phyloP scores from a whole-genome alignment of 768 basidiomycete genomes.

The Asterophora lycoperdoides region DNA sequence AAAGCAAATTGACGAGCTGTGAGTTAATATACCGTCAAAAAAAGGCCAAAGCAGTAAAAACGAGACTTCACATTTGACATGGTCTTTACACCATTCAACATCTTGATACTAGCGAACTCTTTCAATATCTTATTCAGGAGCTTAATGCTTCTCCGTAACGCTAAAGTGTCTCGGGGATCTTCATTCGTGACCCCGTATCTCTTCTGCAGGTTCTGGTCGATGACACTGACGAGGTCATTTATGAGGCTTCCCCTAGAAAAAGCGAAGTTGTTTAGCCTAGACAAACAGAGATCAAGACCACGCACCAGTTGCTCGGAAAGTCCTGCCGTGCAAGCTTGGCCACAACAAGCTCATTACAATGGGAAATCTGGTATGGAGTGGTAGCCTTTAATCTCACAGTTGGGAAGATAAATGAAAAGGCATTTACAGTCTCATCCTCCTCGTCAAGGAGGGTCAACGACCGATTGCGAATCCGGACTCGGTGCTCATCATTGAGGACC shows the following conservation, averaged over 20 bases:
- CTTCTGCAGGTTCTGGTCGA: slow-evolving; percentile 50
- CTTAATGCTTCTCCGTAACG: slow-evolving; percentile 57
- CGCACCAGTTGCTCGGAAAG: slow-evolving; percentile 69
- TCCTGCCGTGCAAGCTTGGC: slow-evolving; percentile 77
- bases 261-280: neutral
- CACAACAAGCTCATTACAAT: slow-evolving; percentile 71
- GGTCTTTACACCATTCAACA: slow-evolving; percentile 60
- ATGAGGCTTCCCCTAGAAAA: slow-evolving; percentile 56
- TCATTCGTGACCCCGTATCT: slow-evolving; percentile 40
- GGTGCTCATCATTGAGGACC: slow-evolving; percentile 64
- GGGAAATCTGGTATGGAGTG: slow-evolving; percentile 54
- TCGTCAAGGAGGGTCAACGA: slow-evolving; percentile 71
- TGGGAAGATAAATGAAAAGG: slow-evolving; percentile 1
- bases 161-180: slow-evolving; percentile 41
- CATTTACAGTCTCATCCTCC: slow-evolving; percentile 66
- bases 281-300: neutral
- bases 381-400: slow-evolving; percentile 5
- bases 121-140: slow-evolving; percentile 64
- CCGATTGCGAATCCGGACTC: slow-evolving; percentile 58
- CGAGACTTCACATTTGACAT: slow-evolving; percentile 52
- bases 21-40: neutral
- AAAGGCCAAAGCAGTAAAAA: neutral
- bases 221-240: slow-evolving; percentile 46
- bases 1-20: slow-evolving; percentile 50
- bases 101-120: slow-evolving; percentile 67